A percentile compares a stretch with the other conserved stretches of the same genome.
phyloP scores from a whole-genome alignment of 805 yeast species.

The Wilhelminamyces savonicus region DNA sequence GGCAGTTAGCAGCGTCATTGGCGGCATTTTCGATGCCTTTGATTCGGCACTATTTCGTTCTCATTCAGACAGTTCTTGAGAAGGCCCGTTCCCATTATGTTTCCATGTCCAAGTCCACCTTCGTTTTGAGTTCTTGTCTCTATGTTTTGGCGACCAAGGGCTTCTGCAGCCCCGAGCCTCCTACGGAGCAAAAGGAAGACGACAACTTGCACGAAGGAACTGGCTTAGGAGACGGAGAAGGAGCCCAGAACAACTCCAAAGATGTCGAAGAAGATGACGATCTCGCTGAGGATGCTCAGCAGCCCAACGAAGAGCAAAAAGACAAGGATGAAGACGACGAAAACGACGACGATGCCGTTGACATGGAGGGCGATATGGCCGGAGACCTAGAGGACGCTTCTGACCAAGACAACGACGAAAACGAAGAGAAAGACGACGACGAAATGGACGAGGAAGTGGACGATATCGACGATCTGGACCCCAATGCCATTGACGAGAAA shows the following conservation, averaged over 20 bases:
- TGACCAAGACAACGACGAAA: constrained; percentile 49
- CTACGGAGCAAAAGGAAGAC: constrained; percentile 54
- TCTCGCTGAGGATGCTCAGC: constrained; percentile 69
- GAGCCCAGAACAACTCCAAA: constrained; percentile 73
- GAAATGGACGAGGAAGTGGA: constrained; percentile 87
- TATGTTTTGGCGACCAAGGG: constrained; percentile 68
- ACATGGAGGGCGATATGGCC: constrained; percentile 95
- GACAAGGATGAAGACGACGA: constrained; percentile 55
- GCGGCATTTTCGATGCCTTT: constrained; percentile 58
- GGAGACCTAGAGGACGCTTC: constrained; percentile 82
- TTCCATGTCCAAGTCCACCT: constrained; percentile 56
- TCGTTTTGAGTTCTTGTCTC: constrained; percentile 49
- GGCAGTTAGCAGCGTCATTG: constrained; percentile 40
- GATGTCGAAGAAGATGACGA: constrained; percentile 92
- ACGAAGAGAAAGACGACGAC: constrained; percentile 39
- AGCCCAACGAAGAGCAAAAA: constrained; percentile 62
- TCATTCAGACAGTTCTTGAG: constrained; percentile 38
- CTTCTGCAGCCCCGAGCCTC: constrained; percentile 87
- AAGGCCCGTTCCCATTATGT: constrained; percentile 45
- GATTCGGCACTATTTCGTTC: constrained; percentile 48
- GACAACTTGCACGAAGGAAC: constrained; percentile 76
- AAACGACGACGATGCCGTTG: constrained; percentile 82
- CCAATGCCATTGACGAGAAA: constrained; percentile 91
- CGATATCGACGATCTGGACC: constrained; percentile 83
- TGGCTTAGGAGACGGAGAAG: constrained; percentile 89